A percentile compares a stretch with the other conserved stretches of the same genome.
Evolutionary conservation across 116 monocot genomes (phyloP).

Genomic region (Zostera marina): DNA sequence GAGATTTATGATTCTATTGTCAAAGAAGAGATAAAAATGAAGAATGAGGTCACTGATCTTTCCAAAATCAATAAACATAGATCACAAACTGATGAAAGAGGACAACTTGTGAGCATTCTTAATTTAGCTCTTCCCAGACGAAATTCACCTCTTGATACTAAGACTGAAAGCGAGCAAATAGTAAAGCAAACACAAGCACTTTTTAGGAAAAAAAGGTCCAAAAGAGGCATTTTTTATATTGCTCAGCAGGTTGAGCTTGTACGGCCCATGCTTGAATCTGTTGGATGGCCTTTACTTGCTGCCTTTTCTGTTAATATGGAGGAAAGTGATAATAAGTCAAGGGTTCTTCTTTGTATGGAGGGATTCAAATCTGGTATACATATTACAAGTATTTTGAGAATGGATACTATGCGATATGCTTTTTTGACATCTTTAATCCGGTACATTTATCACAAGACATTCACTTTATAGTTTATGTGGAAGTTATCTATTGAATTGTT

Average conservation of each 20-base stretch:
- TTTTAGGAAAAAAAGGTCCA: constrained; percentile 66
- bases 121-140: constrained; percentile 86
- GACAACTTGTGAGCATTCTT: constrained; percentile 76
- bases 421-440: constrained; percentile 90
- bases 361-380: constrained; percentile 87
- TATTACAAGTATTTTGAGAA: constrained; percentile 72
- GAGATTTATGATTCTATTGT: constrained; percentile 95
- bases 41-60: constrained; percentile 30
- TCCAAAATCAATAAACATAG: constrained; percentile 36
- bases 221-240: constrained; percentile 64
- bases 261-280: constrained; percentile 97
- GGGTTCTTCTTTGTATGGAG: constrained; percentile 92
- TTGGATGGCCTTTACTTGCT: constrained; percentile 96
- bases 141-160: constrained; percentile 53
- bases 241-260: constrained; percentile 90
- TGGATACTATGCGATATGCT: constrained; percentile 99
- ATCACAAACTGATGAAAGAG: constrained; percentile 58
- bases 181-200: constrained; percentile 63
- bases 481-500: background rate
- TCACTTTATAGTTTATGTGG: background rate
- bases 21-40: constrained; percentile 90
- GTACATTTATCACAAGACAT: constrained; percentile 17
- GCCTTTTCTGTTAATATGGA: constrained; percentile 98
- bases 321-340: constrained; percentile 73
- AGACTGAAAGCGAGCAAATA: constrained; percentile 69